Base-by-base conservation (phyloP, 148 eudicot species). In the Rhododendron vialii region DNA sequence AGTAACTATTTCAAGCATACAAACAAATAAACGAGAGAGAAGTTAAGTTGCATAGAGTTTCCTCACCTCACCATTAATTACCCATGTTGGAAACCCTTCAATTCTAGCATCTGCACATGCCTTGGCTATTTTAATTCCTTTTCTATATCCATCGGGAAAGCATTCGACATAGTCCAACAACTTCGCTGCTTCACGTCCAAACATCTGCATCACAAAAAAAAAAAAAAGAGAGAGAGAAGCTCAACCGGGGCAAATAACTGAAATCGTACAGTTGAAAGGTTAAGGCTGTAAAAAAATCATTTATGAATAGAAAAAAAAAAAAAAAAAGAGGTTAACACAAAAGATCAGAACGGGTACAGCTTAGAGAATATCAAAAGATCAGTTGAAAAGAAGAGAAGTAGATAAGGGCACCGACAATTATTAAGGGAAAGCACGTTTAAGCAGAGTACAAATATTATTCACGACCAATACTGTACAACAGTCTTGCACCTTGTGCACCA, bases 21-120 rank as follows among this genome's bases (percentile, higher is more conserved):
- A 26, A 55, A 45, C 75, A 65, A 26, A 12, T 59, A 61, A 53
- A 41, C 1, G 45, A 57, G 81, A 85, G 82, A 61, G 6, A 75
- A 53, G 18, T 35, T 28, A 28, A 69, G n/a, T 86, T 28, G 74
- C 13, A 81, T 38, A 12, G 80, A 91, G 57, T 33, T 47, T 59
- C 18, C 93, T 81, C 80, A 97, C 99, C 95, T 97, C 90, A 24
- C 93, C 98, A 55, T 95, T 93, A 51, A 97, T 95, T 55, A 92
- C 93, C 99, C 99, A 97, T 50, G 95, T 90, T 63, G 99, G 99
- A 88, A 97, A 94, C 71, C 95, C 98, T 88, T 93, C 92, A 87
- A 97, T 90, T 45, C 93, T 86, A 81, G 90, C 90, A 82, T 89
- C 92, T 33, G 84, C 82, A 87, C 98, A 95, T 85, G 93, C 95